phyloP scores from a whole-genome alignment of 2,329 filamentous ascomycete genomes.

The Colletotrichum chrysophilum region DNA sequence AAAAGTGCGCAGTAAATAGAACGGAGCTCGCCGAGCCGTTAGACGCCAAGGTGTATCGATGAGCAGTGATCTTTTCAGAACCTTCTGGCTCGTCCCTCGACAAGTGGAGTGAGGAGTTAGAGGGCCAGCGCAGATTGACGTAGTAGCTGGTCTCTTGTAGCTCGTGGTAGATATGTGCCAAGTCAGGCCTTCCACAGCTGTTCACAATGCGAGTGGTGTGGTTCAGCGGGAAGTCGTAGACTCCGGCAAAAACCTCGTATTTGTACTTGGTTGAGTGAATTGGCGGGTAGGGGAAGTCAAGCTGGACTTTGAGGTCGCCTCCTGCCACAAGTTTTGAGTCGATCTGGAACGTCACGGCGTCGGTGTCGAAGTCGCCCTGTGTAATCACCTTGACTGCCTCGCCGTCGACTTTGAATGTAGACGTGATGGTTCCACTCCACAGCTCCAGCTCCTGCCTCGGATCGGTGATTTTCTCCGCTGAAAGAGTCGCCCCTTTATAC shows the following conservation, averaged over 20 bases:
- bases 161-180: slow-evolving; percentile 40
- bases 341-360: slow-evolving; percentile 40
- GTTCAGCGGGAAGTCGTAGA: slow-evolving; percentile 41
- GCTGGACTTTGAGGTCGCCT: slow-evolving; percentile 38
- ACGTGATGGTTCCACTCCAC: slow-evolving; percentile 44
- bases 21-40: slow-evolving; percentile 16
- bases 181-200: slow-evolving; percentile 1
- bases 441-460: slow-evolving; percentile 39
- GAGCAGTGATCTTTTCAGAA: slow-evolving; percentile 30
- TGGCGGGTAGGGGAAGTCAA: slow-evolving; percentile 49
- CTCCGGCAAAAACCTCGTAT: slow-evolving; percentile 47
- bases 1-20: slow-evolving; percentile 39
- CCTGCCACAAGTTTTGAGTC: slow-evolving; percentile 37
- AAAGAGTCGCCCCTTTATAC: slow-evolving; percentile 35
- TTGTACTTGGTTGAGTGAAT: slow-evolving; percentile 45
- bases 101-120: slow-evolving; percentile 18
- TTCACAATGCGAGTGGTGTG: slow-evolving; percentile 37
- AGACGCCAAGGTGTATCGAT: slow-evolving; percentile 35
- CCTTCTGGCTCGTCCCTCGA: slow-evolving; percentile 23
- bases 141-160: slow-evolving; percentile 41
- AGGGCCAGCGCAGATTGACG: slow-evolving; percentile 40
- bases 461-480: slow-evolving; percentile 30
- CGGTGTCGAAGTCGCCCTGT: slow-evolving; percentile 41
- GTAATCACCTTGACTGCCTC: slow-evolving; percentile 38
- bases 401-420: slow-evolving; percentile 37